Conservation (phyloP, 768 basidiomycete species). For the Lactarius sanguifluus region DNA sequence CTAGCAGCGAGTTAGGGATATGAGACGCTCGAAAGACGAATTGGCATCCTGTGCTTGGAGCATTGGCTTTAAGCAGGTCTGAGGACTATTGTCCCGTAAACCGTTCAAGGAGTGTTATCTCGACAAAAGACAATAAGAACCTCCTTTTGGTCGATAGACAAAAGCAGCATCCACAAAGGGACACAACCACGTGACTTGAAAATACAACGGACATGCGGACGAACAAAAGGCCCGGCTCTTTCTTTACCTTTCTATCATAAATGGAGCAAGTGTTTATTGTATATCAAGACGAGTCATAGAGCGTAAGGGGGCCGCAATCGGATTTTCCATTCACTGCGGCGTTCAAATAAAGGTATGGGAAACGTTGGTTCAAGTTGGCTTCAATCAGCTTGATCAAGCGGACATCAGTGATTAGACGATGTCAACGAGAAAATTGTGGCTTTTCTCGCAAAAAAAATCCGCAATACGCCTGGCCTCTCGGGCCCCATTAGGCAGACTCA, state of each 20-base stretch:
- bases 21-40: not conserved
- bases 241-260: not conserved
- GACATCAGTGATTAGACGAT: not conserved
- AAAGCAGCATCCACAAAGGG: not conserved
- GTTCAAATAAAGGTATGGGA: not conserved
- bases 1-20: not conserved
- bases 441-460: not conserved
- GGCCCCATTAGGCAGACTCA: not conserved
- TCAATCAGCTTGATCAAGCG: not conserved
- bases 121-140: constrained; percentile 1
- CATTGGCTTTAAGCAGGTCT: not conserved
- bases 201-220: not conserved
- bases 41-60: not conserved
- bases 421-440: not conserved
- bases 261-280: not conserved
- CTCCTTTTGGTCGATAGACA: not conserved
- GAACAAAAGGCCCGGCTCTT: not conserved
- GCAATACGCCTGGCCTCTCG: not conserved
- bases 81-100: constrained; percentile 26
- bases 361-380: not conserved
- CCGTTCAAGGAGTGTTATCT: not conserved
- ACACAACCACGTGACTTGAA: not conserved
- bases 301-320: not conserved
- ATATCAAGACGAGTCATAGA: not conserved
- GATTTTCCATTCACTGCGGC: not conserved